Evolutionary conservation across 139 green algal species (phyloP).

Genomic region (Mesostigma viride): DNA sequence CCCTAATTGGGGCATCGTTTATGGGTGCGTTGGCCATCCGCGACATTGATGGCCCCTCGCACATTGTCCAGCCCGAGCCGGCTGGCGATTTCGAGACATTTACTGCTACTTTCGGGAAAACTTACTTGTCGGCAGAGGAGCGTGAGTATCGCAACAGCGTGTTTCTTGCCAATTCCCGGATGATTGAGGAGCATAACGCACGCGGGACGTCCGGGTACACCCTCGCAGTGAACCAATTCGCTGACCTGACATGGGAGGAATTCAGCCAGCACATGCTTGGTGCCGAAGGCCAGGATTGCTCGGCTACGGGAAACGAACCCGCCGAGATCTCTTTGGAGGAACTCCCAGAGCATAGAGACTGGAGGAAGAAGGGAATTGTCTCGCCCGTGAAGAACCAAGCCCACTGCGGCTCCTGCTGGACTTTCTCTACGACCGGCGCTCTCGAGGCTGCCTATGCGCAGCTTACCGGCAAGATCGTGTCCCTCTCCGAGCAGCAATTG

Average conservation of each 20-base stretch:
- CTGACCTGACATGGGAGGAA: constrained; percentile 78
- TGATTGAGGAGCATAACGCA: too few species aligned
- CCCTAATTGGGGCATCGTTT: too few species aligned
- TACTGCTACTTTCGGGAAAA: too few species aligned
- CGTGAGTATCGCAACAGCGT: too few species aligned
- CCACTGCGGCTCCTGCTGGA: constrained; percentile 86
- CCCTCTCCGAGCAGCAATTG: constrained; percentile 87
- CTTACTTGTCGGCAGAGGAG: too few species aligned
- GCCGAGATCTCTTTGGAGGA: constrained; percentile 10
- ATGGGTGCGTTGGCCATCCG: too few species aligned
- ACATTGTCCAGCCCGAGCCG: too few species aligned
- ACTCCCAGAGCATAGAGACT: constrained; percentile 51
- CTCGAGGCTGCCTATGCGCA: constrained; percentile 87
- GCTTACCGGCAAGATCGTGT: constrained; percentile 59
- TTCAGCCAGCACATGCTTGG: constrained; percentile 55
- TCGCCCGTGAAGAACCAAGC: constrained; percentile 86
- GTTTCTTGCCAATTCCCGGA: too few species aligned
- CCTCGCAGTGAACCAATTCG: too few species aligned
- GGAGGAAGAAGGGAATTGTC: constrained; percentile 66
- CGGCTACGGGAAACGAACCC: constrained; percentile 24
- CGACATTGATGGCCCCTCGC: too few species aligned
- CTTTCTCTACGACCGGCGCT: constrained; percentile 66
- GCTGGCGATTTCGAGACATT: too few species aligned
- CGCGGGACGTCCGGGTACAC: too few species aligned
- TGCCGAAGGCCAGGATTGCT: constrained; percentile 16